Evolutionary conservation across 192 early-diverging fungal species (phyloP).

Genomic region (Entomortierella chlamydospora): DNA sequence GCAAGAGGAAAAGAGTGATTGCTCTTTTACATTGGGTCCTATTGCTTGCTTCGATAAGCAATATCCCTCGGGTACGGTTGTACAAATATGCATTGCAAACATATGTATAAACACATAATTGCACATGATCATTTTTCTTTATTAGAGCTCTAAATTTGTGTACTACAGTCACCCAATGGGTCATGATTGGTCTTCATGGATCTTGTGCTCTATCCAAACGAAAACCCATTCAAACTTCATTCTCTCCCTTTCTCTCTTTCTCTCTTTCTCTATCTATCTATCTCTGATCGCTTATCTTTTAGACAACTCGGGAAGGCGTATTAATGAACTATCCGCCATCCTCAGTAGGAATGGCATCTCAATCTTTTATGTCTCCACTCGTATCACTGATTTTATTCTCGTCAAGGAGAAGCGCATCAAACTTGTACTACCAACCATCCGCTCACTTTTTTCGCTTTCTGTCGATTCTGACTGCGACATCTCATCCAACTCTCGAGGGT

Average conservation of each 20-base stretch:
- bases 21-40: too few species aligned
- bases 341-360: constrained; percentile 69
- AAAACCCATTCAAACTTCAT: not conserved
- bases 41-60: constrained; percentile 5
- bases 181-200: not conserved
- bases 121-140: constrained; percentile 1
- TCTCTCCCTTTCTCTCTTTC: not conserved
- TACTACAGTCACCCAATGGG: too few species aligned
- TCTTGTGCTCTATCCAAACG: not conserved
- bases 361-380: constrained; percentile 76
- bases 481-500: constrained; percentile 16
- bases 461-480: constrained; percentile 46
- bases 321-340: constrained; percentile 68
- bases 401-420: constrained; percentile 72
- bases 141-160: too few species aligned
- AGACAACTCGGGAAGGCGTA: constrained; percentile 71
- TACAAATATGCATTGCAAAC: not conserved
- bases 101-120: not conserved
- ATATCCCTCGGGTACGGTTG: too few species aligned
- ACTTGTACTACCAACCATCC: constrained; percentile 65
- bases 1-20: too few species aligned
- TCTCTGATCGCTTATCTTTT: not conserved
- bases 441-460: constrained; percentile 43
- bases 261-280: too few species aligned
- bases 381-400: constrained; percentile 74